These are phyloP conservation scores for Rhinocladiella mackenziei DNA, from an alignment of 2,329 filamentous ascomycete genomes.

Conservation along the genomic window DNA sequence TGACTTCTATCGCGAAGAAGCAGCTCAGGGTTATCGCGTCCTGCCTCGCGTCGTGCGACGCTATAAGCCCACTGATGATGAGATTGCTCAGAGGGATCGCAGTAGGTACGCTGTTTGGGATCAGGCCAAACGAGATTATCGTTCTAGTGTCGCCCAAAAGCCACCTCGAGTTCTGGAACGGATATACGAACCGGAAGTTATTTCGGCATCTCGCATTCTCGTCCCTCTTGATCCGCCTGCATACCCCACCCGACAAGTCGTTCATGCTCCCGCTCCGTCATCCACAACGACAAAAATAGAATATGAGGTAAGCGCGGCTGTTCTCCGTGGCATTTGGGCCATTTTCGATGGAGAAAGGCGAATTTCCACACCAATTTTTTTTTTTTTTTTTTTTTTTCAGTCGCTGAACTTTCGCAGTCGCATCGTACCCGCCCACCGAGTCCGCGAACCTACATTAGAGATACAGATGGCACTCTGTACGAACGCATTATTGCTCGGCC, in stretches of 20 bases:
- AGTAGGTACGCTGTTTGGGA: constrained; percentile 48
- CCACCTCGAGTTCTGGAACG: constrained; percentile 17
- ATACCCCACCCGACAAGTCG: constrained; percentile 4
- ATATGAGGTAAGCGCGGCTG: constrained; percentile 20
- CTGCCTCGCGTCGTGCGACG: constrained; percentile 30
- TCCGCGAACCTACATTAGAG: constrained; percentile 22
- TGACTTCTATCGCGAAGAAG: constrained; percentile 35
- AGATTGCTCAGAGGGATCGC: constrained; percentile 43
- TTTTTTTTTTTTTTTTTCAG: constrained; percentile 1
- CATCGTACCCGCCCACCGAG: constrained; percentile 15
- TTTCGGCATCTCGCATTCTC: constrained; percentile 14
- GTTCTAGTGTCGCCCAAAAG: constrained; percentile 11
- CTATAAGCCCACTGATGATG: constrained; percentile 30
- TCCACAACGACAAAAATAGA: constrained; percentile 11
- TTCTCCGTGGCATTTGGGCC: neutral
- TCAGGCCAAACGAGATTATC: constrained; percentile 37
- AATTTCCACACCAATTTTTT: constrained; percentile 1
- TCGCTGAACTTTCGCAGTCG: constrained; percentile 17
- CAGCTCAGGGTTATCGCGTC: constrained; percentile 37
- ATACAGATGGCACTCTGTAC: constrained; percentile 22
- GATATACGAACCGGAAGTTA: constrained; percentile 18
- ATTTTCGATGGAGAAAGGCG: neutral
- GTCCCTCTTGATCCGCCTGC: constrained; percentile 18
- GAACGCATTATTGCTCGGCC: constrained; percentile 18
- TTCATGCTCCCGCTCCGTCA: constrained; percentile 8